Base-by-base conservation (phyloP, 2,329 filamentous ascomycete species). In the Hymenoscyphus salicellus region DNA sequence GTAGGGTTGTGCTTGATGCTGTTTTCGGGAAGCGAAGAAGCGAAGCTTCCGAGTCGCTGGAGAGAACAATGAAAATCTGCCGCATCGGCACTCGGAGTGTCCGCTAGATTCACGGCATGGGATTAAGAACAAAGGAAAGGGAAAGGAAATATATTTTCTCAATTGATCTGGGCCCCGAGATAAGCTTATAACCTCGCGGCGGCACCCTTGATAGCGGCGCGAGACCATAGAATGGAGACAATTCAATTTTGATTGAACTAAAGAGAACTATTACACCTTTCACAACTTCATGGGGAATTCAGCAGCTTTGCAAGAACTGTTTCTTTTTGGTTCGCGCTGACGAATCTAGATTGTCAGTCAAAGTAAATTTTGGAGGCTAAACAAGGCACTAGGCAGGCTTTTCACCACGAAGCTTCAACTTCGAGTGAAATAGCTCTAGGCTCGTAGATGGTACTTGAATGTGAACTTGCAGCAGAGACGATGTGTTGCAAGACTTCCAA, bases 1-100 rank as follows among this genome's bases (percentile, higher is more conserved):
- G 23, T 41, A 17, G 57, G 60, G 58, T 61, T 55, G 20, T 61
- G 23, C 20, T 65, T 67, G 49, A 62, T 61, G 63, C 64, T 68
- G 65, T 66, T 63, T 59, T 63, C 55, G 10, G 46, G 49, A 58
- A 36, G 33, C 33, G 57, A 58, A 26, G 20, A 20, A 26, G 17
- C 6, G 32, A 41, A 41, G 20, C 33, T 41, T 23, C 56, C 3
- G 17, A 38, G 28, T 41, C 30, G 30, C 33, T 58, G 11, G 33
- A 0, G 30, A 33, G 56, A 58, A 58, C 57, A 58, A 58, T 58
- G 57, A 58, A 41, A n/a, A 14, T 5, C 17, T 8, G 33, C 57
- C 16, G 20, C n/a, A 23, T 3, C 46, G 46, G 46, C 11, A 26
- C 10, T 52, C 20, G 46, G 46, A 20, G 10, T 3, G 20, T 52